phyloP scores from a whole-genome alignment of 31 red algal genomes.

The Asparagopsis taxiformis region DNA sequence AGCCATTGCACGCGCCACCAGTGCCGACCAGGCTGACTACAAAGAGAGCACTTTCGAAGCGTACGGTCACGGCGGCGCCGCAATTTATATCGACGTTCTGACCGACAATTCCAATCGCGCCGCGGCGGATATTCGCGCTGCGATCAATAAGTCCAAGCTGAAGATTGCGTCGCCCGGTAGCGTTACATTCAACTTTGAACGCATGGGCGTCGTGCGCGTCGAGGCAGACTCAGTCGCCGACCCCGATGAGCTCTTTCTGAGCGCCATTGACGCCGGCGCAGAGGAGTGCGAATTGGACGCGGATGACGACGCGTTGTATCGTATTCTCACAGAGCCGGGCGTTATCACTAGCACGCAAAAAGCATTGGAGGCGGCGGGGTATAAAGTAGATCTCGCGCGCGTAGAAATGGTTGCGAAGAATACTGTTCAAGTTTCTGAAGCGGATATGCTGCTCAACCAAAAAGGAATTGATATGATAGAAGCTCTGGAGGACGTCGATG shows the following conservation, averaged over 20 bases:
- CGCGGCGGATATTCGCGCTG: conserved; percentile 69
- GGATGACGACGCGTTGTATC: conserved; percentile 30
- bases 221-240: conserved; percentile 23
- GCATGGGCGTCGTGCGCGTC: conserved; percentile 62
- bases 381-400: conserved; percentile 37
- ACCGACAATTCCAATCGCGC: conserved; percentile 91
- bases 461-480: conserved; percentile 65
- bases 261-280: conserved; percentile 71
- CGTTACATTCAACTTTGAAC: conserved; percentile 82
- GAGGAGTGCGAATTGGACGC: conserved; percentile 72
- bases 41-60: conserved; percentile 79
- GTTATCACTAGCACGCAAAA: conserved; percentile 13
- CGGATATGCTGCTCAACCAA: conserved; percentile 50
- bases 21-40: conserved; percentile 71
- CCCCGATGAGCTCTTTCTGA: conserved; percentile 67
- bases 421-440: conserved; percentile 35
- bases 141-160: conserved; percentile 69
- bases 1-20: conserved; percentile 67
- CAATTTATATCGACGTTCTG: conserved; percentile 72
- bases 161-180: conserved; percentile 81
- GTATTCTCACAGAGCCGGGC: conserved; percentile 32
- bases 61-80: conserved; percentile 82
- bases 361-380: conserved; percentile 22
- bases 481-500: conserved; percentile 86
- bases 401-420: conserved; percentile 60